These are phyloP conservation scores for Parastagonospora avenae DNA, from an alignment of 2,329 filamentous ascomycete genomes.

Conservation along the genomic window DNA sequence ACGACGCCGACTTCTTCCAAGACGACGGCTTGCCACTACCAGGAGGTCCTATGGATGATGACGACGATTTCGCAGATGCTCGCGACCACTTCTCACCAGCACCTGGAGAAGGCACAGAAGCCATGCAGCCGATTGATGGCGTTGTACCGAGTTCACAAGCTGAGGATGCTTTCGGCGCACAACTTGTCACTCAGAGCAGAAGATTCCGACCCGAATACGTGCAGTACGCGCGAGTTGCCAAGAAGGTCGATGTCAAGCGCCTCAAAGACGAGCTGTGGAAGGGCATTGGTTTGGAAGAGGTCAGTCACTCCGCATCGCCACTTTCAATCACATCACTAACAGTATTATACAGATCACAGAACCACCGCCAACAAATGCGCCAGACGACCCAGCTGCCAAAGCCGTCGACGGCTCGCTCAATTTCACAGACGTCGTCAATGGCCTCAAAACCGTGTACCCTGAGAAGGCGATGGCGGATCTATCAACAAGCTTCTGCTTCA, in stretches of 20 bases:
- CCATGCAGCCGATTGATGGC: slow-evolving; percentile 28
- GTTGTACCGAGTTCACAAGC: slow-evolving; percentile 61
- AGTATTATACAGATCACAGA: slow-evolving; percentile 25
- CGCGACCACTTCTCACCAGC: slow-evolving; percentile 77
- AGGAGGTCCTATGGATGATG: slow-evolving; percentile 67
- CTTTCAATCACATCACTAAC: neutral
- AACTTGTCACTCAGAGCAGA: slow-evolving; percentile 66
- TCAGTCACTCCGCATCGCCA: slow-evolving; percentile 19
- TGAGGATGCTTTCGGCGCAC: slow-evolving; percentile 63
- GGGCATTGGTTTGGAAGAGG: slow-evolving; percentile 60
- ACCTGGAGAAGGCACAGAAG: slow-evolving; percentile 53
- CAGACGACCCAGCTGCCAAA: slow-evolving; percentile 40
- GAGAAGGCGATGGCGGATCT: slow-evolving; percentile 89
- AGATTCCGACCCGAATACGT: slow-evolving; percentile 68
- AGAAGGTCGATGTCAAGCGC: slow-evolving; percentile 69
- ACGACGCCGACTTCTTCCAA: slow-evolving; percentile 97
- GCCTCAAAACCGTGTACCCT: slow-evolving; percentile 82
- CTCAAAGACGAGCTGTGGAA: slow-evolving; percentile 70
- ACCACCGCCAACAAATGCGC: slow-evolving; percentile 22
- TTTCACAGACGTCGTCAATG: slow-evolving; percentile 92
- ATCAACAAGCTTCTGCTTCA: slow-evolving; percentile 91
- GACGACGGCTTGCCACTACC: slow-evolving; percentile 78
- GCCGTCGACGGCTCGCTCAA: slow-evolving; percentile 66
- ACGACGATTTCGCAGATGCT: slow-evolving; percentile 77
- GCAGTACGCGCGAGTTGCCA: slow-evolving; percentile 68